phyloP scores from a whole-genome alignment of 2,329 filamentous ascomycete species.

The Nemania diffusa region DNA sequence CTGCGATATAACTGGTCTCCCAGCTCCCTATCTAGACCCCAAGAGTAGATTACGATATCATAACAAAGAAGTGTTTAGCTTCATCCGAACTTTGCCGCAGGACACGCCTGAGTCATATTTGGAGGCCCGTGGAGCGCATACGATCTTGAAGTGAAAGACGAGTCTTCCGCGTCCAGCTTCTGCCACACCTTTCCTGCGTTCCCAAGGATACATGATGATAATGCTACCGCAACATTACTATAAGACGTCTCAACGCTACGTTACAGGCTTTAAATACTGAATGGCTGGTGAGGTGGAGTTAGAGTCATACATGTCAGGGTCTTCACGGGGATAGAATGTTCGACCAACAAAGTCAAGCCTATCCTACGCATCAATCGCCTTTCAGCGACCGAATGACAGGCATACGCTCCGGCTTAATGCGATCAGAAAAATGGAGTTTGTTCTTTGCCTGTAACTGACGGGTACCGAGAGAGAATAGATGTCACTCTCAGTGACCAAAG shows the following conservation, averaged over 20 bases:
- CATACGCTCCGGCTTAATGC: constrained; percentile 99
- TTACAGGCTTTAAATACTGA: not conserved
- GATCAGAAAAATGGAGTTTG: constrained; percentile 67
- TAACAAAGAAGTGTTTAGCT: constrained; percentile 88
- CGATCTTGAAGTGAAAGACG: constrained; percentile 80
- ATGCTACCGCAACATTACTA: constrained; percentile 3
- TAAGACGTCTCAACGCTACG: not conserved
- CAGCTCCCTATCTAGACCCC: constrained; percentile 92
- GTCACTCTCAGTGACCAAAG: constrained; percentile 71
- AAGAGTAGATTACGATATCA: constrained; percentile 95
- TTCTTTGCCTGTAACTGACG: constrained; percentile 82
- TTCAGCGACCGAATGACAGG: constrained; percentile 82
- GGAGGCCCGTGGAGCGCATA: constrained; percentile 90
- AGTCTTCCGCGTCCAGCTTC: constrained; percentile 6
- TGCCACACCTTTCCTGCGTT: not conserved
- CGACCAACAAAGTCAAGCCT: constrained; percentile 95
- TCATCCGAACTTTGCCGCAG: constrained; percentile 83
- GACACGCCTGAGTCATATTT: constrained; percentile 88
- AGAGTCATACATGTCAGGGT: not conserved
- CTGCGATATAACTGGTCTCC: constrained; percentile 93
- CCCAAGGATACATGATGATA: not conserved
- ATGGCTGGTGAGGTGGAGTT: not conserved
- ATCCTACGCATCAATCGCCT: constrained; percentile 86
- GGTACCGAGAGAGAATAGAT: constrained; percentile 81
- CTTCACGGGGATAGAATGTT: constrained; percentile 63